Base-by-base conservation (phyloP, 306 rosid species). In the Astragalus membranaceus region DNA sequence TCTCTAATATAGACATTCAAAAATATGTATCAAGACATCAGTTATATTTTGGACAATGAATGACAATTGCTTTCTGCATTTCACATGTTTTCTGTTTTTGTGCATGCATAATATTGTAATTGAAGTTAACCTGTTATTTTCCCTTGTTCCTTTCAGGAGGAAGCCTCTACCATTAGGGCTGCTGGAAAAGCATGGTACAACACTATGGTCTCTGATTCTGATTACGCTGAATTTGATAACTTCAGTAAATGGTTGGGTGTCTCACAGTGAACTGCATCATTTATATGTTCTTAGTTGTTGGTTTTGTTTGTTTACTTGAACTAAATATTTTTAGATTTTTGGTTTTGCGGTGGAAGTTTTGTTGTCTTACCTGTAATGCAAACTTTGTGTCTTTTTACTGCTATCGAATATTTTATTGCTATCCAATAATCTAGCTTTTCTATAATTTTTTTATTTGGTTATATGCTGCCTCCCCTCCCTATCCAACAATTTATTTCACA, bases 201-300 rank as follows among this genome's bases (percentile, higher is more conserved):
- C 56, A 89, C 95, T 5, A 92, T 92, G 96, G 87, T 92, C 42
- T 89, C 98, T 0, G 98, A 92, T 53, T 80, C 88, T 4, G 96
- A 92, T 60, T 92, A 92, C 70, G 70, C 95, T 1, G 95, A 92
- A 67, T 92, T 89, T 0, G 98, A 92, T 6, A 80, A 79, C 74
- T 92, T 92, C 68, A 36, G 91, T 8, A 92, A 92, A 84, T 92
- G 98, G 96, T 65, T 92, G 12, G 85, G 89, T 35, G 66, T 60
- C 4, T 60, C 66, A 15, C 66, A 60, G 66, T 60, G 47, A 60
- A 13, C 4, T 14, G 47, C 64, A 14, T n/a, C 30, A 33, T 57
- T 57, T 57, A 57, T 57, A 56, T 56, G 9, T 36, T 36, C 4
- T 4, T 59, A 59, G 65, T 8, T n/a, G n/a, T n/a, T 8, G 37